Evolutionary conservation across 1,284 basidiomycete genomes (phyloP).

Genomic region (Blastosporella zonata): DNA sequence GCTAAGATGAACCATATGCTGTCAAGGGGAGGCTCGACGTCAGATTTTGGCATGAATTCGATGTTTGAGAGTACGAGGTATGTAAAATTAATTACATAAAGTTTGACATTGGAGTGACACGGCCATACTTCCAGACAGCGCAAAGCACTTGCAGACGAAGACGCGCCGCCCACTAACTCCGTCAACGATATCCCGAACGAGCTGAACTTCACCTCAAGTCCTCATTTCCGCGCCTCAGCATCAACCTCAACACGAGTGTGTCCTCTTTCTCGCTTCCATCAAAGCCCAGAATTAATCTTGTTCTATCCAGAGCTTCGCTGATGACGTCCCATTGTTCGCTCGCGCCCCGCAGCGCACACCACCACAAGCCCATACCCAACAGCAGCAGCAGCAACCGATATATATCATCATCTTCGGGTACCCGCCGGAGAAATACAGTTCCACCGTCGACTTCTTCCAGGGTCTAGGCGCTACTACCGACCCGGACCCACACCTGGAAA

Average conservation of each 20-base stretch:
- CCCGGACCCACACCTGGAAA: constrained; percentile 57
- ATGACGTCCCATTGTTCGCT: constrained; percentile 35
- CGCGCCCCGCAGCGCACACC: constrained; percentile 30
- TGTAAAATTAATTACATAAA: too few species aligned
- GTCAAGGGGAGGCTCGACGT: constrained; percentile 49
- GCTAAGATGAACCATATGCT: constrained; percentile 71
- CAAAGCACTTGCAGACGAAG: constrained; percentile 62
- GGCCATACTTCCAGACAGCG: constrained; percentile 46
- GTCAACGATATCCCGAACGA: constrained; percentile 71
- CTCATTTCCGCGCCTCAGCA: constrained; percentile 35
- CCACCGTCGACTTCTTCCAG: constrained; percentile 69
- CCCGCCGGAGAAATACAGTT: constrained; percentile 66
- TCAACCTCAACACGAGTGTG: too few species aligned
- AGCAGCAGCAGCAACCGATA: constrained; percentile 33
- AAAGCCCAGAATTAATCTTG: background rate
- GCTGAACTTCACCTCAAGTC: constrained; percentile 37
- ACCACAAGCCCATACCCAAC: constrained; percentile 20
- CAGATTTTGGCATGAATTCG: constrained; percentile 74
- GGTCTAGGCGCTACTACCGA: constrained; percentile 62
- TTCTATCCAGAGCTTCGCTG: constrained; percentile 26
- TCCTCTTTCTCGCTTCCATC: constrained; percentile 22
- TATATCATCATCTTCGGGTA: constrained; percentile 76
- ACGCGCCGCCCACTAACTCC: constrained; percentile 69
- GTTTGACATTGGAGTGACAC: too few species aligned
- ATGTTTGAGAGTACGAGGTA: constrained; percentile 74